These are phyloP conservation scores for Cladochytrium replicatum DNA, from an alignment of 192 early-diverging fungal species.

Conservation along the genomic window DNA sequence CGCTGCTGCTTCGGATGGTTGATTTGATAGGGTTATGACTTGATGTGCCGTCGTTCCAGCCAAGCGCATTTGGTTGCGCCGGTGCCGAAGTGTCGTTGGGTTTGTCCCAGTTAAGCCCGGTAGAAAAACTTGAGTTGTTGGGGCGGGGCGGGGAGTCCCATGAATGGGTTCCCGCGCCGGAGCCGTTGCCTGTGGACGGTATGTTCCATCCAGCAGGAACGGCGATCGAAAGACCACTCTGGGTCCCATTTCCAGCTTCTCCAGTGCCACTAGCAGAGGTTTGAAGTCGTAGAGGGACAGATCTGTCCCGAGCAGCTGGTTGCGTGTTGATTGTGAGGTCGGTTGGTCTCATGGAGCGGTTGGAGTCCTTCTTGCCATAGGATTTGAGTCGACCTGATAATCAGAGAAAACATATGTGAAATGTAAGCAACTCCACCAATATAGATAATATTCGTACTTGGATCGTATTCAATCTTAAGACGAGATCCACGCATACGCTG, in stretches of 20 bases:
- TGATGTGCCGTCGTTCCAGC: neutral
- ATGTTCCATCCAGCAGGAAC: neutral
- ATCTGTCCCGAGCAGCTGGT: neutral
- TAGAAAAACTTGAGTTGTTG: neutral
- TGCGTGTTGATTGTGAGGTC: neutral
- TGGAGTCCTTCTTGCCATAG: neutral
- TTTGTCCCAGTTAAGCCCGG: neutral
- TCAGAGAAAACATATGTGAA: too few relatives aligned
- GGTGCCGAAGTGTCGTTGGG: neutral
- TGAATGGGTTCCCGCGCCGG: neutral
- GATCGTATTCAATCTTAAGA: neutral
- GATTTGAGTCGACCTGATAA: neutral
- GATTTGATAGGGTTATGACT: too few relatives aligned
- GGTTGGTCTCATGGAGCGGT: neutral
- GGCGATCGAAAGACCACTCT: neutral
- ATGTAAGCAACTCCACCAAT: too few relatives aligned
- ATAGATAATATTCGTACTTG: too few relatives aligned
- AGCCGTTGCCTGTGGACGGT: neutral
- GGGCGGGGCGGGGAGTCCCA: neutral
- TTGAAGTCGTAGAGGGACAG: neutral
- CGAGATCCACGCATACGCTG: neutral
- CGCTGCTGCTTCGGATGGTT: too few relatives aligned
- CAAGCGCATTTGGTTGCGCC: neutral
- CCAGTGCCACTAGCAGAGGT: neutral
- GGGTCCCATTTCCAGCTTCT: neutral